Percentiles rank a stretch among this genome's conserved stretches.
Conservation (phyloP, 1,284 basidiomycete species). For the Vanrija sp. region DNA sequence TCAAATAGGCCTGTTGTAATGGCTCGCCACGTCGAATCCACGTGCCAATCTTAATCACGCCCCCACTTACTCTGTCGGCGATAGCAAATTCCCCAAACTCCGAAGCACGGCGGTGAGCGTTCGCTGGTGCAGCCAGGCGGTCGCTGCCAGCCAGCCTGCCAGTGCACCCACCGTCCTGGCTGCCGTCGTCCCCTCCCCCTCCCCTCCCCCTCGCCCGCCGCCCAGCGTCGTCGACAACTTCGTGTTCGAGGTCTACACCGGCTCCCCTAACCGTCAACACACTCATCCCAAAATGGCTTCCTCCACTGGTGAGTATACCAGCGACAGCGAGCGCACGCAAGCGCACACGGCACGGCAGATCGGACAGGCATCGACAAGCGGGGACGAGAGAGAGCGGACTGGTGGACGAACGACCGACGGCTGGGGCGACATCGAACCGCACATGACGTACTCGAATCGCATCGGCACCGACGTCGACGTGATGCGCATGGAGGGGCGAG, state of each 20-base stretch:
- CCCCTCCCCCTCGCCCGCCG: no score
- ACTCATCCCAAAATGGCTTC: slow-evolving; percentile 15
- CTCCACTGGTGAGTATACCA: slow-evolving; percentile 13
- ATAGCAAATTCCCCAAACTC: no score
- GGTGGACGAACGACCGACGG: background rate
- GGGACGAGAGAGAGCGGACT: background rate
- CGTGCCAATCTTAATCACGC: no score
- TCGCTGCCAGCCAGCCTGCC: no score
- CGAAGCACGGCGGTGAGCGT: no score
- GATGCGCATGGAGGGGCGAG: background rate
- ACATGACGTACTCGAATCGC: background rate
- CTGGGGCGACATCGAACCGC: background rate
- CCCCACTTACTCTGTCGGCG: no score
- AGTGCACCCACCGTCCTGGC: background rate
- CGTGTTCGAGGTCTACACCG: no score
- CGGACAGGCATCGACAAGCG: background rate
- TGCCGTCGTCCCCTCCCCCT: background rate
- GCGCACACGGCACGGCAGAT: no score
- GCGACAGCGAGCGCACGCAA: background rate
- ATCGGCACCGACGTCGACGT: background rate
- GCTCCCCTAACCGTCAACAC: slow-evolving; percentile 10
- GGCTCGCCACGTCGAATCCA: no score
- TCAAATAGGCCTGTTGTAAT: no score
- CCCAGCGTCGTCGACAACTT: no score
- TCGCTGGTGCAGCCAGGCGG: no score